Evolutionary conservation across 208 protist genomes (phyloP).

Genomic region (Acanthamoeba lenticulata): DNA sequence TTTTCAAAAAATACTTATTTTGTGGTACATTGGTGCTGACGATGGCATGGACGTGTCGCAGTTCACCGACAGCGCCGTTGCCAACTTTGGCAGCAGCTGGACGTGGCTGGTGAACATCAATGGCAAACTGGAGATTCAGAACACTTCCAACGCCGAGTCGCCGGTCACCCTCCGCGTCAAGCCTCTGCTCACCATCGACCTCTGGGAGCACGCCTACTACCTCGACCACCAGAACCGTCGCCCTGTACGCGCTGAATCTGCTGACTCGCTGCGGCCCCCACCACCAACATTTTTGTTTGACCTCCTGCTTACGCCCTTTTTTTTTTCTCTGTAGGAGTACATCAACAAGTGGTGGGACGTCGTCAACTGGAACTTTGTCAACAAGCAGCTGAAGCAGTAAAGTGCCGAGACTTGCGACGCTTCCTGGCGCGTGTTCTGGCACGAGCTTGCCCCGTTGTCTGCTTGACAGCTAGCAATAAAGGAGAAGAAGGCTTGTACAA

Average conservation of each 20-base stretch:
- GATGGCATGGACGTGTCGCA: background rate
- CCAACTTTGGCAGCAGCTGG: conserved; percentile 74
- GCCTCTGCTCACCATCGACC: conserved; percentile 69
- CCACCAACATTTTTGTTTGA: background rate
- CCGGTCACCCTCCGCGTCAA: conserved; percentile 32
- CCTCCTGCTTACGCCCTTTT: background rate
- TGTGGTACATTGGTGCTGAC: too few species aligned
- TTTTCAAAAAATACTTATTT: too few species aligned
- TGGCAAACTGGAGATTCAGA: conserved; percentile 69
- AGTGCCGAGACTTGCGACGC: background rate
- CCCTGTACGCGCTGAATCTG: conserved; percentile 60
- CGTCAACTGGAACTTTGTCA: conserved; percentile 75
- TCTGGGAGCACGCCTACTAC: conserved; percentile 79
- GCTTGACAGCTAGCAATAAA: too few species aligned
- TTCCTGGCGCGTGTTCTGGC: background rate
- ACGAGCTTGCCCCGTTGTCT: background rate
- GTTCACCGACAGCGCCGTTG: conserved; percentile 68
- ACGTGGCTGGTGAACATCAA: conserved; percentile 71
- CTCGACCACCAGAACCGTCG: conserved; percentile 78
- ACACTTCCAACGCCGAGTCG: conserved; percentile 71
- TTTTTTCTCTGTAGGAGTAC: conserved; percentile 65
- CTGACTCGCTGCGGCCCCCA: background rate
- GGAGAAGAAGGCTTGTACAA: background rate
- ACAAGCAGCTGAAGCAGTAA: conserved; percentile 57
- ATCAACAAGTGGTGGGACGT: conserved; percentile 73